phyloP scores from a whole-genome alignment of 164 flowering plant species.

The Macadamia tetraphylla region DNA sequence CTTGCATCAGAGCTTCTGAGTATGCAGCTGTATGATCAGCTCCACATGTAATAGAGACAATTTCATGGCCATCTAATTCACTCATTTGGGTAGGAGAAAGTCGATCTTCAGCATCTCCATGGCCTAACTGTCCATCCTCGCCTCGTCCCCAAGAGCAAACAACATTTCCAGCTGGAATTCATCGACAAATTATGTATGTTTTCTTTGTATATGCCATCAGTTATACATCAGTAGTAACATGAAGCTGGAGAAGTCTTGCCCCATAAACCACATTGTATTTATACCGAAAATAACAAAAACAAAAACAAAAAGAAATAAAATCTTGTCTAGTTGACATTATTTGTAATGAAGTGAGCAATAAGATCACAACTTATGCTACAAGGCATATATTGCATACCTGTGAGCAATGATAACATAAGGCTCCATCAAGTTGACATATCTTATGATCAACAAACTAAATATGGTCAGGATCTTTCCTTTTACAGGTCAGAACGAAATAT shows the following conservation, averaged over 20 bases:
- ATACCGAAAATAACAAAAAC: no score
- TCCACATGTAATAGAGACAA: constrained; percentile 78
- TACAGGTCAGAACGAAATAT: background rate
- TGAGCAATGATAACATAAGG: background rate
- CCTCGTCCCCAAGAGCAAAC: constrained; percentile 98
- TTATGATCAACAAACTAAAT: background rate
- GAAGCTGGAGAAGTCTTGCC: no score
- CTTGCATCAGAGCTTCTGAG: constrained; percentile 57
- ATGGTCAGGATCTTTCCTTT: background rate
- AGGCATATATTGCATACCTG: background rate
- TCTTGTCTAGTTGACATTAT: background rate
- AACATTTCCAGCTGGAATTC: constrained; percentile 64
- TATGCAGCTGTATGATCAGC: constrained; percentile 94
- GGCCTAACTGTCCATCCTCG: constrained; percentile 98
- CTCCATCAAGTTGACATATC: background rate
- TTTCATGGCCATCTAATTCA: constrained; percentile 69
- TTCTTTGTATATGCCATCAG: background rate
- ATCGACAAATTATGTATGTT: constrained; percentile 1
- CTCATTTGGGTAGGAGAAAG: constrained; percentile 69
- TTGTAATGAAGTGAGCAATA: background rate
- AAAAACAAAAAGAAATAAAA: background rate
- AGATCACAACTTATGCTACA: background rate
- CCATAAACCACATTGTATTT: no score
- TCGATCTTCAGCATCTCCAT: constrained; percentile 95
- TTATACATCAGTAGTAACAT: background rate